Percentiles rank a stretch among this genome's conserved stretches.
Evolutionary conservation across 2,329 filamentous ascomycete species (phyloP).

Genomic region (Elsinoe batatas): DNA sequence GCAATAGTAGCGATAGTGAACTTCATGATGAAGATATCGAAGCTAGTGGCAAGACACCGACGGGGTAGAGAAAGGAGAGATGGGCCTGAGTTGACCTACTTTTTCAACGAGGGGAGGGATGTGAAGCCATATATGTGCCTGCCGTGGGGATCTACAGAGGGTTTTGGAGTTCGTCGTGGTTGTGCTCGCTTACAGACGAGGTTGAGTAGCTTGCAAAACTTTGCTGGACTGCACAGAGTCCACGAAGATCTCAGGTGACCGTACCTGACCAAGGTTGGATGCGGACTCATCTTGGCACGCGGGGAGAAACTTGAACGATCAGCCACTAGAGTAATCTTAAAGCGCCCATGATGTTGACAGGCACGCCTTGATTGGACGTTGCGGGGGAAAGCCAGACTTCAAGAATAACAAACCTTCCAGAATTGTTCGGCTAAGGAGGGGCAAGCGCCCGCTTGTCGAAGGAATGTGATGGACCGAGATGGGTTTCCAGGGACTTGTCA

Average conservation of each 20-base stretch:
- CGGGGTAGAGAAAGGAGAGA: background rate
- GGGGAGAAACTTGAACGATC: constrained; percentile 9
- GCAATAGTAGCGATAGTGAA: background rate
- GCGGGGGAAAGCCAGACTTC: background rate
- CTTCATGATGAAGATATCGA: background rate
- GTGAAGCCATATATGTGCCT: background rate
- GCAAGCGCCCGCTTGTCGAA: background rate
- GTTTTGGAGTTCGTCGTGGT: background rate
- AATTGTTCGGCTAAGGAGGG: background rate
- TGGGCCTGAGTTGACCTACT: background rate
- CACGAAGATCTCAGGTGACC: constrained; percentile 4
- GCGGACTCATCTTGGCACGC: background rate
- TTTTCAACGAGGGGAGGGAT: background rate
- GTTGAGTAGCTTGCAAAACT: background rate
- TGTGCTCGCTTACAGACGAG: constrained; percentile 7
- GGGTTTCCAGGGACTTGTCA: background rate
- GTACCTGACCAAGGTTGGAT: constrained; percentile 2
- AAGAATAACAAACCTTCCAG: background rate
- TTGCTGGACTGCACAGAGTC: background rate
- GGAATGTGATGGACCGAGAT: background rate
- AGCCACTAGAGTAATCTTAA: constrained; percentile 1
- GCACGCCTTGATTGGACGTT: constrained; percentile 1
- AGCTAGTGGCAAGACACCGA: background rate
- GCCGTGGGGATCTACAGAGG: background rate
- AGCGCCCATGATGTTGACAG: background rate